Base-by-base conservation (phyloP, 306 rosid genomes). In the Prunus campanulata region DNA sequence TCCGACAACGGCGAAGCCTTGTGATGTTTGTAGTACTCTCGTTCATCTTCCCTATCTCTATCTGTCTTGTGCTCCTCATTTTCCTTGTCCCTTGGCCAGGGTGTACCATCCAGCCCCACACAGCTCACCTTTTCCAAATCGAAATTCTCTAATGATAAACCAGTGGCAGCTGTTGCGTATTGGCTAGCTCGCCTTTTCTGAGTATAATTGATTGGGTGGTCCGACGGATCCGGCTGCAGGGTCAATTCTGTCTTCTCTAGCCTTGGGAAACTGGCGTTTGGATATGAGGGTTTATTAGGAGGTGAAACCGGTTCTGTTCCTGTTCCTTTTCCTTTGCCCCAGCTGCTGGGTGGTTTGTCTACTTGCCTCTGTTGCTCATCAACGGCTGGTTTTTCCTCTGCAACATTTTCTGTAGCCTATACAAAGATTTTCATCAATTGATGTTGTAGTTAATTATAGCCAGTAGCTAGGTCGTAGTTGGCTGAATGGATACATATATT, bases 1-100 rank as follows among this genome's bases (percentile, higher is more conserved):
- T 90, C 93, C 11, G 96, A 88, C 84, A 94, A 83, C 0, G 97
- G 96, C 0, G 97, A 94, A 7, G 94, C 96, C 57, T 91, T 91
- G 79, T 80, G 96, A 56, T 88, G 82, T 49, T 79, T 51, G 74
- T 68, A 86, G 76, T 89, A 91, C 0, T 86, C 90, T 42, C 25
- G 78, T 0, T 85, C 69, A 57, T 88, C 90, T 47, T 76, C 48
- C 20, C 51, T 59, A 6, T 49, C 73, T 0, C 56, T 60, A 8
- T 49, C 75, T 0, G 19, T 73, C 66, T 14, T 4, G 52, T 74
- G 72, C 47, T 56, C 25, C 11, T 69, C 80, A 5, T 16, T 25
- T 8, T 69, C 83, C 13, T 19, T n/a, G 11, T 78, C 89, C 20
- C 72, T 8, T 14, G 90, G 85, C 89, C 82, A 79, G 3, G 96